Evolutionary conservation across 345 rosid species (phyloP).

Genomic region (Firmiana major): DNA sequence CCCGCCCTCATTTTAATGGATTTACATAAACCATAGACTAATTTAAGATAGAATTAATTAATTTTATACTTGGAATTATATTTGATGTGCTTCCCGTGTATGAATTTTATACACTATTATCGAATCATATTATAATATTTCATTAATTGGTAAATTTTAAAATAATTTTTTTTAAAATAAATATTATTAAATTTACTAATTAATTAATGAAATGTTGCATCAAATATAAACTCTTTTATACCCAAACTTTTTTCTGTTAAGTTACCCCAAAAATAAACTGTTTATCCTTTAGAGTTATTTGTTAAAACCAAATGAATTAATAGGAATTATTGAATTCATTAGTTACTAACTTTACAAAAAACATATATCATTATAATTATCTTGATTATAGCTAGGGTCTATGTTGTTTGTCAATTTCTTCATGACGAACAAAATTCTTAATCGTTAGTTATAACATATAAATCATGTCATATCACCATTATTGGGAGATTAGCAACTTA

Average conservation of each 20-base stretch:
- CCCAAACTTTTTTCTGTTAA: neutral
- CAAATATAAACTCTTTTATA: neutral
- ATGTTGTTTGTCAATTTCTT: neutral
- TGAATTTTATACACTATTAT: no score
- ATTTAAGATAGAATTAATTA: no score
- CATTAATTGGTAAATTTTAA: no score
- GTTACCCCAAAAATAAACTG: neutral
- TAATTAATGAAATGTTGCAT: no score
- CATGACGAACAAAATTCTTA: neutral
- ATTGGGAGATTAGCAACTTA: neutral
- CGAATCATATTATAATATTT: no score
- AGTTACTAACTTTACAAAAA: neutral
- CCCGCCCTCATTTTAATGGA: neutral
- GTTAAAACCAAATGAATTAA: no score
- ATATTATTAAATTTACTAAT: neutral
- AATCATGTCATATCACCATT: conserved; percentile 7
- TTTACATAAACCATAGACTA: no score
- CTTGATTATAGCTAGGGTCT: neutral
- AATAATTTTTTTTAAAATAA: no score
- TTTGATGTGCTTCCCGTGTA: no score
- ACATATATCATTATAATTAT: neutral
- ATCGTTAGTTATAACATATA: neutral
- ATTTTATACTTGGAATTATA: no score
- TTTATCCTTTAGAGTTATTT: no score
- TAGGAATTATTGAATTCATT: neutral